These are phyloP conservation scores for Kwoniella sp. DNA, from an alignment of 768 basidiomycete genomes.

Conservation along the genomic window DNA sequence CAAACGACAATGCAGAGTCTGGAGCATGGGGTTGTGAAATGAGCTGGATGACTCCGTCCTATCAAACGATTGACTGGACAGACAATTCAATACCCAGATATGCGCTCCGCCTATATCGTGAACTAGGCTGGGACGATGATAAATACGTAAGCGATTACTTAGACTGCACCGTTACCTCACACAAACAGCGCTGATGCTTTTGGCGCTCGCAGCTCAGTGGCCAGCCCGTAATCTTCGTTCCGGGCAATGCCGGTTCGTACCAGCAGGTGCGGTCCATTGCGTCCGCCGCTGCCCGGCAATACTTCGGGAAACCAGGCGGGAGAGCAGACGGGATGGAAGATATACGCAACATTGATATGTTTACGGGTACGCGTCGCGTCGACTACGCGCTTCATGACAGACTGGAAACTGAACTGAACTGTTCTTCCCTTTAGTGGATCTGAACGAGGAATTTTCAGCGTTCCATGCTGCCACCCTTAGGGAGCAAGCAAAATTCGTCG, in stretches of 20 bases:
- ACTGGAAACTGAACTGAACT: too few relatives aligned
- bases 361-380: constrained; percentile 64
- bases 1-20: constrained; percentile 23
- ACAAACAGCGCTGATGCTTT: too few relatives aligned
- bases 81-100: constrained; percentile 74
- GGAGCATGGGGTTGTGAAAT: constrained; percentile 51
- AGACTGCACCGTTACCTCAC: neutral
- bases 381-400: too few relatives aligned
- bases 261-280: constrained; percentile 93
- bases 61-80: constrained; percentile 71
- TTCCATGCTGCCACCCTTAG: constrained; percentile 87
- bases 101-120: constrained; percentile 86
- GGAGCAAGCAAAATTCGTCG: constrained; percentile 75
- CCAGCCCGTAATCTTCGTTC: constrained; percentile 90
- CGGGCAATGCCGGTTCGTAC: constrained; percentile 94
- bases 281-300: constrained; percentile 82
- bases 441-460: constrained; percentile 95
- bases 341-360: constrained; percentile 70
- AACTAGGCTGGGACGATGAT: constrained; percentile 74
- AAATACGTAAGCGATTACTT: constrained; percentile 60
- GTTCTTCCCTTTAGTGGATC: constrained; percentile 67
- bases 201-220: too few relatives aligned
- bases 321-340: constrained; percentile 12
- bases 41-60: constrained; percentile 66
- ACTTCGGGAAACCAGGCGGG: constrained; percentile 63